Evolutionary conservation across 148 eudicot species (phyloP), one percentile per base, ranked within the genome.

Genomic region (Fagopyrum homotropicum): DNA sequence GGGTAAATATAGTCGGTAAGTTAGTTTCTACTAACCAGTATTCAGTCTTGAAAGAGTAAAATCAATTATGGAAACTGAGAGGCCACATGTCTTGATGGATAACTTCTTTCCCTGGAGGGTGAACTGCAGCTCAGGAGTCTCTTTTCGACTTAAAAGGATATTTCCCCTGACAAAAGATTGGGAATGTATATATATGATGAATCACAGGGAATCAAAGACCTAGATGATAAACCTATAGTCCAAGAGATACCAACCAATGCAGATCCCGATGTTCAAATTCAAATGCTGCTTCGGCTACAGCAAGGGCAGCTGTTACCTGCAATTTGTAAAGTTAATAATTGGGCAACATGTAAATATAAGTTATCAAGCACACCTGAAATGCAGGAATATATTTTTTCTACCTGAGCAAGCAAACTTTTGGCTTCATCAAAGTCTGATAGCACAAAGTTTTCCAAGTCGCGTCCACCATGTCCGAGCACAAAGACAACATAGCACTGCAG

Each of bases 251-350:
- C 75, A 72, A 95, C 97, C 96, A 92, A 81, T 95, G 98, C 82
- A 95, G 79, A 83, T 95, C 98, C 48, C 99, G 87, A 77, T 95
- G 99, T 84, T 95, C 97, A 82, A 95, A 95, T 80, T 92, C 94
- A 84, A 83, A 95, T 26, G 93, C 97, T 77, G 88, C 92, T 84
- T 95, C 99, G 75, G 96, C 97, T 63, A 95, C 94, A 66, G 97
- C 97, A 85, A 95, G 81, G 73, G 89, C 96, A 79, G 88, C 73
- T 80, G 96, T 90, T 64, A 92, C 94, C 97, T 92, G 82, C 60
- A 77, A 79, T 30, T 50, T 60, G 77, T 64, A 72, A 60, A 68
- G 48, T 79, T 70, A 73, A 45, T 5, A 71, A 26, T 22, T 44
- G n/a, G 57, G 22, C 49, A 29, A 70, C 46, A 74, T 71, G n/a